These are phyloP conservation scores for Lichtheimia hyalospora DNA, from an alignment of 371 early-diverging fungal species.

Conservation along the genomic window DNA sequence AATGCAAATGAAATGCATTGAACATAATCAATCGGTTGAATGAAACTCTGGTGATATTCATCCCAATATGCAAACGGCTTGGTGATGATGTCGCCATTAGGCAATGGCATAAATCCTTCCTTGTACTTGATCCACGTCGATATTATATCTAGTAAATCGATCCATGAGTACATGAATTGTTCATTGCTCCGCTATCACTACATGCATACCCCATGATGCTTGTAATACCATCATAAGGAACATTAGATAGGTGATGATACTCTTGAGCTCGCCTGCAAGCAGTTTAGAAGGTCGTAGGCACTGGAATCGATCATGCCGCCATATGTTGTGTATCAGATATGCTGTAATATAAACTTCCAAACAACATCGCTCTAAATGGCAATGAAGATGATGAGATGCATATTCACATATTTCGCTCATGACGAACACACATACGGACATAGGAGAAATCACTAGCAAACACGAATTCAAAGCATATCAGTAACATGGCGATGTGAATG, in stretches of 20 bases:
- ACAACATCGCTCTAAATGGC: constrained; percentile 30
- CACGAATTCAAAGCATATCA: neutral
- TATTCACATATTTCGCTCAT: neutral
- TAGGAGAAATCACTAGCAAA: constrained; percentile 40
- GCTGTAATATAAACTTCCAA: constrained; percentile 29
- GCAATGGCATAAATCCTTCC: constrained; percentile 34
- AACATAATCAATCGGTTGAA: constrained; percentile 26
- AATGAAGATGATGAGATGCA: neutral
- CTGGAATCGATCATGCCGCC: constrained; percentile 32
- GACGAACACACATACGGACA: constrained; percentile 22
- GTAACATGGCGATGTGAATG: neutral
- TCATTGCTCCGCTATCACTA: neutral
- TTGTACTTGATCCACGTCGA: constrained; percentile 53
- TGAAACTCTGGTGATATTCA: constrained; percentile 24
- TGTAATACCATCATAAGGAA: constrained; percentile 42
- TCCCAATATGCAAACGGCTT: constrained; percentile 43
- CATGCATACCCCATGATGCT: constrained; percentile 36
- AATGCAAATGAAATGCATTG: constrained; percentile 26
- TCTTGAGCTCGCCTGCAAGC: constrained; percentile 40
- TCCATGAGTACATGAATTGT: neutral
- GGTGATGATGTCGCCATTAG: constrained; percentile 19
- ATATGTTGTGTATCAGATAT: constrained; percentile 30
- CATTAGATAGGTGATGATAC: constrained; percentile 41
- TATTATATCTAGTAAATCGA: constrained; percentile 21
- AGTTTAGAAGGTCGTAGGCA: constrained; percentile 39